A percentile compares a stretch with the other conserved stretches of the same genome.
phyloP scores from a whole-genome alignment of 768 basidiomycete species.

The Collybia sordida region DNA sequence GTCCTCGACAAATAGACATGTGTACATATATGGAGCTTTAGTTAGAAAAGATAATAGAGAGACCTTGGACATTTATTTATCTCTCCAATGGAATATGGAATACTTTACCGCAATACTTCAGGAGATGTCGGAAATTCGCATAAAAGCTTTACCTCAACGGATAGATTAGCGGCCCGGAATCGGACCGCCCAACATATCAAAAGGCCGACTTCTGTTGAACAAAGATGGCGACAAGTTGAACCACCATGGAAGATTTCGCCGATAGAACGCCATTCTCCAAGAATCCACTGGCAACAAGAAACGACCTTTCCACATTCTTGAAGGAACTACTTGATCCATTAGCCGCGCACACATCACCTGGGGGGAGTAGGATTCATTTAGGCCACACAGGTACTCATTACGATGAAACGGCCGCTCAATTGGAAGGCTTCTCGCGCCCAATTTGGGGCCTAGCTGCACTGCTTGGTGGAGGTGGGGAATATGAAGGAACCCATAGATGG shows the following conservation, averaged over 20 bases:
- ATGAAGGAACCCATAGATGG: slow-evolving; percentile 62
- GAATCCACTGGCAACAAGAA: slow-evolving; percentile 63
- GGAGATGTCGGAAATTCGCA: not conserved
- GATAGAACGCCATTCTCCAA: slow-evolving; percentile 43
- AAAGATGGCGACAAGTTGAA: not conserved
- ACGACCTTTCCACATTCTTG: slow-evolving; percentile 58
- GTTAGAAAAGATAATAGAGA: slow-evolving; percentile 4
- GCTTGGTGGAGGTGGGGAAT: slow-evolving; percentile 61
- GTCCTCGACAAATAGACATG: slow-evolving; percentile 55
- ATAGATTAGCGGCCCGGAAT: not conserved
- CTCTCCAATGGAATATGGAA: not conserved
- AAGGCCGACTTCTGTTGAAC: not conserved
- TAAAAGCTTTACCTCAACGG: not conserved
- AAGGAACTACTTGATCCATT: slow-evolving; percentile 63
- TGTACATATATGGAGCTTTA: not conserved
- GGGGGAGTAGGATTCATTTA: slow-evolving; percentile 69
- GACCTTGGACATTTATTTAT: slow-evolving; percentile 13
- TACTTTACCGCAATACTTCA: not conserved
- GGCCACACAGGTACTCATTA: slow-evolving; percentile 72
- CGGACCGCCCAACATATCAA: slow-evolving; percentile 12
- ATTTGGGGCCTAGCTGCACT: slow-evolving; percentile 74
- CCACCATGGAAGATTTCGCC: slow-evolving; percentile 31
- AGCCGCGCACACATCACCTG: slow-evolving; percentile 66
- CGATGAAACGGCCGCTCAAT: slow-evolving; percentile 68
- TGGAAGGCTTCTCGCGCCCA: slow-evolving; percentile 76